Conservation (phyloP, 2,329 filamentous ascomycete species). For the Meredithiella fracta region DNA sequence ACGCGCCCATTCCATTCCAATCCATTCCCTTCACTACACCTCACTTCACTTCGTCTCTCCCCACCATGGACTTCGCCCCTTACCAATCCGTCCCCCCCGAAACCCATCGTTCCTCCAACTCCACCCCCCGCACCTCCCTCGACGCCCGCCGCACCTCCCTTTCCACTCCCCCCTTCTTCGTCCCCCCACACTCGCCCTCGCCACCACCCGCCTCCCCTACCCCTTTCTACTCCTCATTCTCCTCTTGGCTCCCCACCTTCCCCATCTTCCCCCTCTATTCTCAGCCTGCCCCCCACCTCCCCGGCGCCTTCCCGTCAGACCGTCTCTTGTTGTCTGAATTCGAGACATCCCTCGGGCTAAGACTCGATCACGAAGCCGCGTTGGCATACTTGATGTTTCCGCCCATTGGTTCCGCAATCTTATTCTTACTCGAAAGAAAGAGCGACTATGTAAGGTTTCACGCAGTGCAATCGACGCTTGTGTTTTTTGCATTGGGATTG, state of each 20-base stretch:
- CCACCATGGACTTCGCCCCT: slow-evolving; percentile 78
- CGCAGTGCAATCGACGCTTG: slow-evolving; percentile 79
- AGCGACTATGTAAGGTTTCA: slow-evolving; percentile 97
- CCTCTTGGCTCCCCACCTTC: background rate
- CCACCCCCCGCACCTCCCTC: slow-evolving; percentile 39
- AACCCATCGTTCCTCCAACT: slow-evolving; percentile 55
- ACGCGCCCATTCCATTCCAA: too few relatives aligned
- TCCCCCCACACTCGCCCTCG: slow-evolving; percentile 27
- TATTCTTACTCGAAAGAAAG: slow-evolving; percentile 79
- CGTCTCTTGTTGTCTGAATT: slow-evolving; percentile 59
- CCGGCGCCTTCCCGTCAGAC: slow-evolving; percentile 25
- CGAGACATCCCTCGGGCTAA: slow-evolving; percentile 72
- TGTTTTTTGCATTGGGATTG: slow-evolving; percentile 61
- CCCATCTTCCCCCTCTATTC: background rate
- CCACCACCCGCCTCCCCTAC: background rate
- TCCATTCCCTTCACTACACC: too few relatives aligned
- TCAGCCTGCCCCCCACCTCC: slow-evolving; percentile 19
- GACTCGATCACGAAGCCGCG: slow-evolving; percentile 79
- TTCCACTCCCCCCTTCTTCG: slow-evolving; percentile 20
- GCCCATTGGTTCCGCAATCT: slow-evolving; percentile 66
- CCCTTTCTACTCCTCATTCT: background rate
- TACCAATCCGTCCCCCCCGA: slow-evolving; percentile 91
- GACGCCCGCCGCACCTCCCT: slow-evolving; percentile 36
- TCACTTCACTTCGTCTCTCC: background rate
- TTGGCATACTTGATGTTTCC: slow-evolving; percentile 76